Percentiles rank a stretch among this genome's conserved stretches.
These are phyloP conservation scores for Copromyces sp. DNA, from an alignment of 495 filamentous ascomycete genomes.

Conservation along the genomic window DNA sequence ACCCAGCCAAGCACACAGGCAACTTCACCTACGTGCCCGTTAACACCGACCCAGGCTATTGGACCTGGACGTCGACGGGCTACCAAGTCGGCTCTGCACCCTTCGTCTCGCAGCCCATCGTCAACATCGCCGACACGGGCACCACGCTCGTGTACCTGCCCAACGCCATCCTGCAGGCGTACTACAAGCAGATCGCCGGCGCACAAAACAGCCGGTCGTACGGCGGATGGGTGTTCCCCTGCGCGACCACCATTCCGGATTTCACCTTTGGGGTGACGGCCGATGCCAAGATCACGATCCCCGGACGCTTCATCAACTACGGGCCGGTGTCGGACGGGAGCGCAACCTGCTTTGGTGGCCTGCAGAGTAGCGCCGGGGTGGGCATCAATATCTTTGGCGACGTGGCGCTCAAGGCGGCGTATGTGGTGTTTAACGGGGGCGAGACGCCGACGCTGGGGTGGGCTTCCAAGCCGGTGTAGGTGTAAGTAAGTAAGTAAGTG, in stretches of 20 bases:
- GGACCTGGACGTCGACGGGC: constrained; percentile 55
- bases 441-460: constrained; percentile 48
- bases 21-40: constrained; percentile 52
- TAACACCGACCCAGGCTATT: constrained; percentile 55
- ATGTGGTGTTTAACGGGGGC: constrained; percentile 52
- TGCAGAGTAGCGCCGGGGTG: constrained; percentile 53
- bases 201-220: constrained; percentile 36
- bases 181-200: constrained; percentile 52
- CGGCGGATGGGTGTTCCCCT: constrained; percentile 65
- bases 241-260: constrained; percentile 49
- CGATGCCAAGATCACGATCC: constrained; percentile 39
- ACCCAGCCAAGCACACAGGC: constrained; percentile 53
- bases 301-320: constrained; percentile 49
- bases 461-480: constrained; percentile 32
- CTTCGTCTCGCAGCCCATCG: constrained; percentile 27
- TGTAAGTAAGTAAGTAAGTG: not conserved
- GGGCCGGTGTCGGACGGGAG: constrained; percentile 23
- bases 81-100: constrained; percentile 47
- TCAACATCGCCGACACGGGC: constrained; percentile 60
- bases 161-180: constrained; percentile 44
- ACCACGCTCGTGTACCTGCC: constrained; percentile 63
- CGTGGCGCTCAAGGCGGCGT: constrained; percentile 71
- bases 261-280: constrained; percentile 50
- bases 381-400: constrained; percentile 69
- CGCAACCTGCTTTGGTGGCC: constrained; percentile 49